phyloP scores from a whole-genome alignment of 1,284 basidiomycete genomes.

The Stereum hirsutum region DNA sequence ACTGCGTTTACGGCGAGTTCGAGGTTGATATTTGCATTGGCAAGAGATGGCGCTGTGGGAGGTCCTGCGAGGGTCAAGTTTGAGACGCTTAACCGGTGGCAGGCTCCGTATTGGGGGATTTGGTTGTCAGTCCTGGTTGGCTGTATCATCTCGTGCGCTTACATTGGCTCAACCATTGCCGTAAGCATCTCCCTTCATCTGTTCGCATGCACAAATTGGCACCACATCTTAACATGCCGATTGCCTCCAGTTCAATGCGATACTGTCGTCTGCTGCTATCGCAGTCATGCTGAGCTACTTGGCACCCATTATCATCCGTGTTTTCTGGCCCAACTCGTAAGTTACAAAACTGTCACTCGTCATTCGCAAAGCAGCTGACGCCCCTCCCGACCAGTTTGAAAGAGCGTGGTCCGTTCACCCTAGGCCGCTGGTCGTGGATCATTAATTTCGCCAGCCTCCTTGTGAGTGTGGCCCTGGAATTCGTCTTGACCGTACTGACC shows the following conservation, averaged over 20 bases:
- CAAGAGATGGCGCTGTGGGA: slow-evolving; percentile 42
- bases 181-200: slow-evolving; percentile 23
- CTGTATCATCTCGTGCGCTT: slow-evolving; percentile 47
- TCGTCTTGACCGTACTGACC: neutral
- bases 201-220: neutral
- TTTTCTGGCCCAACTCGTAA: slow-evolving; percentile 48
- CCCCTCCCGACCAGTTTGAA: slow-evolving; percentile 24
- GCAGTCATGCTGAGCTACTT: slow-evolving; percentile 52
- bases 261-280: slow-evolving; percentile 46
- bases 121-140: slow-evolving; percentile 47
- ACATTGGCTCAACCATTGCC: slow-evolving; percentile 46
- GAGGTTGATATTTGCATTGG: slow-evolving; percentile 45
- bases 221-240: neutral
- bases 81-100: slow-evolving; percentile 41
- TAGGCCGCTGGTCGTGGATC: slow-evolving; percentile 44
- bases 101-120: slow-evolving; percentile 47
- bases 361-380: neutral
- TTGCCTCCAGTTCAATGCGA: slow-evolving; percentile 39
- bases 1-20: slow-evolving; percentile 56
- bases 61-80: slow-evolving; percentile 30
- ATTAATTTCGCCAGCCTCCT: slow-evolving; percentile 39
- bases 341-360: slow-evolving; percentile 10
- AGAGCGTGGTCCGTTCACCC: slow-evolving; percentile 41
- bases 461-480: slow-evolving; percentile 20
- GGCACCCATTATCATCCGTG: slow-evolving; percentile 48